Evolutionary conservation across 148 eudicot genomes (phyloP).

Genomic region (Dianthus caryophyllus): DNA sequence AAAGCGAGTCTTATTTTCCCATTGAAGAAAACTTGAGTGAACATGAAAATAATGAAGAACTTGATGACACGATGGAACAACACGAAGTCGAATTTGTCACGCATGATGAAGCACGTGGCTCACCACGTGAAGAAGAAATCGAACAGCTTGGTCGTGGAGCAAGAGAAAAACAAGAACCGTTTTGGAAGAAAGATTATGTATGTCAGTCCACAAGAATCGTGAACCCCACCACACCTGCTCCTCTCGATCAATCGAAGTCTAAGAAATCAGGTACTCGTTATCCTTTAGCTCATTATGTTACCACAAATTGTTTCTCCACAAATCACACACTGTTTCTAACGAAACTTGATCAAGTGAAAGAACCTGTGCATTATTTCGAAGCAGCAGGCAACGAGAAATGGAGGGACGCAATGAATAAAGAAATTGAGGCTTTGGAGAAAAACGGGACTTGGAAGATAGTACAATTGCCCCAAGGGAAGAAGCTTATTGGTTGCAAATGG

Average conservation of each 20-base stretch:
- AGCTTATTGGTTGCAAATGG: no score
- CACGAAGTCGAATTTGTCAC: not conserved
- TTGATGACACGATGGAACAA: not conserved
- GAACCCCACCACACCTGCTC: no score
- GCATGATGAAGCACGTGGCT: not conserved
- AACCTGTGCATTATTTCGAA: constrained; percentile 1
- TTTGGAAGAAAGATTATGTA: not conserved
- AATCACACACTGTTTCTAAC: not conserved
- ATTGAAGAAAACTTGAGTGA: not conserved
- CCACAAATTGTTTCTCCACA: no score
- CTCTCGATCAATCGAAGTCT: no score
- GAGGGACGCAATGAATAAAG: no score
- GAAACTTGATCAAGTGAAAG: not conserved
- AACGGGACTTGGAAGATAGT: no score
- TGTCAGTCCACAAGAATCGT: not conserved
- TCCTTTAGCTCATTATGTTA: no score
- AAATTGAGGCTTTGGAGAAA: no score
- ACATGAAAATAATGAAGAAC: not conserved
- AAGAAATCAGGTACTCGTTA: no score
- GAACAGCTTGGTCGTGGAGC: not conserved
- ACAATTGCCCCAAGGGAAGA: no score
- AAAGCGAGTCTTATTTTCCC: not conserved
- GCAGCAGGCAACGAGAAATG: not conserved
- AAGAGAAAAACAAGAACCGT: not conserved
- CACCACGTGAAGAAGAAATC: not conserved